Base-by-base conservation (phyloP, 192 early-diverging fungal genomes). In the Kickxella alabastrina region DNA sequence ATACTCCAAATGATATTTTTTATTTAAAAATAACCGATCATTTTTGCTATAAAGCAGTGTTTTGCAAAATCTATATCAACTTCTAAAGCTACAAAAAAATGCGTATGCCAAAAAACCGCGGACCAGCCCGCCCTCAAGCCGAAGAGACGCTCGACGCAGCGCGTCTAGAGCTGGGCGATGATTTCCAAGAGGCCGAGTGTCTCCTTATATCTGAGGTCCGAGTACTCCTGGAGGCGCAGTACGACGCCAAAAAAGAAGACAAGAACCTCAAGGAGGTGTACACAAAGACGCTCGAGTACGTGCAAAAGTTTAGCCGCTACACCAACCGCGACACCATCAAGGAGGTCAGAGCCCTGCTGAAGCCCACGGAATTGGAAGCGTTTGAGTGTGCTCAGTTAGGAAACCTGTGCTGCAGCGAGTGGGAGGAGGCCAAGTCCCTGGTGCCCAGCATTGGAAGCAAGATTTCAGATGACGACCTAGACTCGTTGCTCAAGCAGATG, bases 361-460 rank as follows among this genome's bases (percentile, higher is more conserved):
- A 64, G 45, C 52, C 49, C 2, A 54, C 45, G 8, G 63, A 80
- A n/a, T 60, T 92, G 52, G 77, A 83, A 36, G 81, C 84, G 28
- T 96, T 93, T 47, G 95, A 97, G 61, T 76, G 87, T 22, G 92
- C 91, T 25, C 92, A 94, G 53, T 65, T 97, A 32, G 92, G 86
- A 8, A 97, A 97, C 61, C 69, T 97, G 37, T 86, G 89, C 66
- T 93, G 91, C 62, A 91, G 90, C 54, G 86, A 92, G 29, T 82
- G 82, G 21, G 95, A 97, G 42, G 95, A 97, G 70, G 91, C 91
- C 0, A 89, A 88, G 61, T 83, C 87, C 10, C 77, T 97, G 25
- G 86, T 97, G 46, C 95, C 92, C 19, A 97, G 90, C 74, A 79
- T 92, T 45, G 79, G 62, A n/a, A 75, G 67, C 49, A 86, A 87